Percentiles rank a stretch among this genome's conserved stretches.
Evolutionary conservation across 2,329 filamentous ascomycete genomes (phyloP).

Genomic region (Aspergillus glaucus): DNA sequence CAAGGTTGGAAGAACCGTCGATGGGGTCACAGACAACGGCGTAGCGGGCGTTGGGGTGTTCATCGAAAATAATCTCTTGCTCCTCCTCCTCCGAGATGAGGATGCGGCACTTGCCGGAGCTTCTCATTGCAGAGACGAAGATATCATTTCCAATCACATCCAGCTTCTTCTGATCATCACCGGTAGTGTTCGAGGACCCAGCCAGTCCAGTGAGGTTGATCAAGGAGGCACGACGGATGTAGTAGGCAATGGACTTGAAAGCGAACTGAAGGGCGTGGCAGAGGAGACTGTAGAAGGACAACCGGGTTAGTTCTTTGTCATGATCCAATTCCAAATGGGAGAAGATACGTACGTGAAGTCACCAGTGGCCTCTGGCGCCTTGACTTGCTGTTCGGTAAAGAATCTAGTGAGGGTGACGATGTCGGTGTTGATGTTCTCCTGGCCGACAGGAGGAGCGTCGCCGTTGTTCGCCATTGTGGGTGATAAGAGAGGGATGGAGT

Average conservation of each 20-base stretch:
- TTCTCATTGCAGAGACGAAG: slow-evolving; percentile 92
- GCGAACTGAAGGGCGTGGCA: slow-evolving; percentile 98
- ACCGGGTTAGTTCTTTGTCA: background rate
- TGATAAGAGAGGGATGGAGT: slow-evolving; percentile 2
- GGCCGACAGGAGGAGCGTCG: slow-evolving; percentile 49
- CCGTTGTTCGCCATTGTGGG: slow-evolving; percentile 34
- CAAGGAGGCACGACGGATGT: slow-evolving; percentile 90
- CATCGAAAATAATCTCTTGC: slow-evolving; percentile 77
- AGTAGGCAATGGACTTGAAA: slow-evolving; percentile 99
- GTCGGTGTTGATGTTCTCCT: slow-evolving; percentile 86
- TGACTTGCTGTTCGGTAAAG: slow-evolving; percentile 90
- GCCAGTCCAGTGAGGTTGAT: slow-evolving; percentile 95
- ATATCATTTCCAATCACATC: slow-evolving; percentile 98
- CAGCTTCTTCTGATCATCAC: slow-evolving; percentile 99
- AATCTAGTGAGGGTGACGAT: slow-evolving; percentile 94
- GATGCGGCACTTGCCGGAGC: slow-evolving; percentile 81
- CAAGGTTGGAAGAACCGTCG: slow-evolving; percentile 93
- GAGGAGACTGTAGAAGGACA: slow-evolving; percentile 59
- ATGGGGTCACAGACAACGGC: slow-evolving; percentile 97
- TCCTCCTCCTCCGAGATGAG: slow-evolving; percentile 99
- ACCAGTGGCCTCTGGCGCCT: slow-evolving; percentile 90
- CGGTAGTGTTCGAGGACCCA: slow-evolving; percentile 88
- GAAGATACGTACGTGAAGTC: slow-evolving; percentile 78
- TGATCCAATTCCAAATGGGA: background rate
- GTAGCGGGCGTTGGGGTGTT: slow-evolving; percentile 70